Conservation (phyloP, 31 red algal genomes). For the Endocladia muricata region DNA sequence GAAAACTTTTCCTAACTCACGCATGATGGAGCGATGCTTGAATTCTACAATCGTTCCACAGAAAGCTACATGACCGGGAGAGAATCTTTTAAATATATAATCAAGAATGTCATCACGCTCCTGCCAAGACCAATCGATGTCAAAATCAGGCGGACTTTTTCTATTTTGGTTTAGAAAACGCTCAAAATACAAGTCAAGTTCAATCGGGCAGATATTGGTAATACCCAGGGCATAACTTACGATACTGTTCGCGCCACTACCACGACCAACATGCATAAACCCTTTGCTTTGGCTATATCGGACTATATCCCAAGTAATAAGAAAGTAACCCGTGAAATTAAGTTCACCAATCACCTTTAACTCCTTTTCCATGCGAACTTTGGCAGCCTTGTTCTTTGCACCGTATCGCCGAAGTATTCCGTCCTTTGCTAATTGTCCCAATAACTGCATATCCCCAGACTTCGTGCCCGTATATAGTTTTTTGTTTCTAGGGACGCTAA, state of each 20-base stretch:
- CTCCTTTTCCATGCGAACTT: not conserved
- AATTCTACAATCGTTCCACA: not conserved
- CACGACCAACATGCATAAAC: not conserved
- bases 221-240: not conserved
- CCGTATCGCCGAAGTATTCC: not conserved
- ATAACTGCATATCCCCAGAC: not conserved
- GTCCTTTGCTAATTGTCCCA: not conserved
- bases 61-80: not conserved
- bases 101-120: not conserved
- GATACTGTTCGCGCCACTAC: constrained; percentile 6
- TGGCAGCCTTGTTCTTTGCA: not conserved
- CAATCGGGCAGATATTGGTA: constrained; percentile 15
- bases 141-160: not conserved
- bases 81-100: not conserved
- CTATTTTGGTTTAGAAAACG: not conserved
- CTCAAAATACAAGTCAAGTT: constrained; percentile 8
- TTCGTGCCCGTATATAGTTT: not conserved
- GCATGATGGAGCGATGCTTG: not conserved
- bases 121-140: constrained; percentile 11
- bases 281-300: not conserved
- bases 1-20: constrained; percentile 7
- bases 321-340: not conserved
- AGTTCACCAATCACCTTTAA: not conserved
- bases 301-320: constrained; percentile 15
- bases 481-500: not conserved